Conservation (phyloP, 2,329 filamentous ascomycete species). For the Epichloe hybrida region DNA sequence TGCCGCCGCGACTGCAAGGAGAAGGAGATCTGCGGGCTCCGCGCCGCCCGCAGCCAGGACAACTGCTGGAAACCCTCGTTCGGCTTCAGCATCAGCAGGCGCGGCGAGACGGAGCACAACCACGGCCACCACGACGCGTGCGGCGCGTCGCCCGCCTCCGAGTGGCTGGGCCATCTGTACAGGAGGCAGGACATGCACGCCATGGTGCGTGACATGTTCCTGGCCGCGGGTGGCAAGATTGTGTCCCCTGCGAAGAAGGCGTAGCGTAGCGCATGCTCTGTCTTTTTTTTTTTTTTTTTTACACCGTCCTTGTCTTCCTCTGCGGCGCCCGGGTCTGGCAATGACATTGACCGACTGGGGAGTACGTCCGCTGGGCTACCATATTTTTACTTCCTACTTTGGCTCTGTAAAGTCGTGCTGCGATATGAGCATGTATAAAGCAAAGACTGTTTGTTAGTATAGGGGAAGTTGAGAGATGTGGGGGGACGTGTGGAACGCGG, state of each 20-base stretch:
- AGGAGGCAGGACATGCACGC: slow-evolving; percentile 11
- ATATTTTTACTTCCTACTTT: no score
- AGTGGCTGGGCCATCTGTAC: slow-evolving; percentile 12
- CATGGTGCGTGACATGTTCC: slow-evolving; percentile 10
- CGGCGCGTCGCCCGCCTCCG: slow-evolving; percentile 13
- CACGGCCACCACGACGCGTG: slow-evolving; percentile 14
- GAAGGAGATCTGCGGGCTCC: slow-evolving; percentile 35
- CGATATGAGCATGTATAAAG: no score
- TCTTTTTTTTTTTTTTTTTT: neutral
- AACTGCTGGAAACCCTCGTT: slow-evolving; percentile 29
- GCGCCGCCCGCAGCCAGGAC: slow-evolving; percentile 35
- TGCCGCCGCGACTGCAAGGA: slow-evolving; percentile 29
- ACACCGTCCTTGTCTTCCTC: neutral
- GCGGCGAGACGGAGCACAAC: slow-evolving; percentile 2
- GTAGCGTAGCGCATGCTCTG: neutral
- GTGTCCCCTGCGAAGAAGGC: neutral
- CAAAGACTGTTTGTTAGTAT: no score
- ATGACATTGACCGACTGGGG: neutral
- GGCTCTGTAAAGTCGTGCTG: no score
- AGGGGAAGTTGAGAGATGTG: no score
- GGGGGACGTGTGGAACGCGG: no score
- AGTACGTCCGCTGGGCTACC: no score
- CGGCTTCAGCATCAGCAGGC: slow-evolving; percentile 20
- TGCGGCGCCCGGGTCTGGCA: neutral
- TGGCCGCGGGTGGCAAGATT: neutral